Evolutionary conservation across 2,329 filamentous ascomycete genomes (phyloP).

Genomic region (Cladosporium sp.): DNA sequence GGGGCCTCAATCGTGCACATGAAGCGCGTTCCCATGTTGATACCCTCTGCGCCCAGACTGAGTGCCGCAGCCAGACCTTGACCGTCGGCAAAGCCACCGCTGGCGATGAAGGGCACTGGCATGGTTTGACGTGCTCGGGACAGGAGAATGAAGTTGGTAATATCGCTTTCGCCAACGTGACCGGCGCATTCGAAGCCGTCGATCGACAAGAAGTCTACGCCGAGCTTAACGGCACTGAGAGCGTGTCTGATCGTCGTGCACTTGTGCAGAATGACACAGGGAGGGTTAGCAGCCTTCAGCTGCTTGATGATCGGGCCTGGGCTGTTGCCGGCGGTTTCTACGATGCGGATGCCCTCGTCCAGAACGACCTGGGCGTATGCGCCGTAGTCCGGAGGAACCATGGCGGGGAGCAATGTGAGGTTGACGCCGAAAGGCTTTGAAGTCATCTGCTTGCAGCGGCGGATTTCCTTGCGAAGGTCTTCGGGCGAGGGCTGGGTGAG

Average conservation of each 20-base stretch:
- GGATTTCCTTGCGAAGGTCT: slow-evolving; percentile 90
- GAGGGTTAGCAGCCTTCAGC: slow-evolving; percentile 69
- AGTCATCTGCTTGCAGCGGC: slow-evolving; percentile 75
- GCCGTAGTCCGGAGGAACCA: slow-evolving; percentile 85
- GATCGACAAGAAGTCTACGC: slow-evolving; percentile 93
- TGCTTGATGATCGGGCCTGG: slow-evolving; percentile 86
- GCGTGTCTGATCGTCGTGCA: slow-evolving; percentile 96
- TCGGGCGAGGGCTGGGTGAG: slow-evolving; percentile 91
- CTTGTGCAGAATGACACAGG: slow-evolving; percentile 82
- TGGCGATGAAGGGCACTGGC: slow-evolving; percentile 87
- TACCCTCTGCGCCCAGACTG: slow-evolving; percentile 81
- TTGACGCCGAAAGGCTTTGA: slow-evolving; percentile 85
- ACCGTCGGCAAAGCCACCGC: slow-evolving; percentile 91
- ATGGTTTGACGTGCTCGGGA: slow-evolving; percentile 79
- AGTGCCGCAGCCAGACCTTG: slow-evolving; percentile 88
- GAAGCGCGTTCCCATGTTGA: slow-evolving; percentile 98
- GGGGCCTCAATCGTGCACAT: slow-evolving; percentile 94
- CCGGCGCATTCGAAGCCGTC: slow-evolving; percentile 97
- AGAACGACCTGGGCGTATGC: slow-evolving; percentile 91
- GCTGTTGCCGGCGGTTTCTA: slow-evolving; percentile 88
- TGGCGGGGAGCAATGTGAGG: slow-evolving; percentile 83
- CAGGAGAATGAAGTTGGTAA: slow-evolving; percentile 86
- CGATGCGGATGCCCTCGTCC: slow-evolving; percentile 84
- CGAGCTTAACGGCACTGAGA: slow-evolving; percentile 83
- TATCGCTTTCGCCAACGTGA: slow-evolving; percentile 81